Evolutionary conservation across 345 rosid genomes (phyloP).

Genomic region (Pelargonium nanum): DNA sequence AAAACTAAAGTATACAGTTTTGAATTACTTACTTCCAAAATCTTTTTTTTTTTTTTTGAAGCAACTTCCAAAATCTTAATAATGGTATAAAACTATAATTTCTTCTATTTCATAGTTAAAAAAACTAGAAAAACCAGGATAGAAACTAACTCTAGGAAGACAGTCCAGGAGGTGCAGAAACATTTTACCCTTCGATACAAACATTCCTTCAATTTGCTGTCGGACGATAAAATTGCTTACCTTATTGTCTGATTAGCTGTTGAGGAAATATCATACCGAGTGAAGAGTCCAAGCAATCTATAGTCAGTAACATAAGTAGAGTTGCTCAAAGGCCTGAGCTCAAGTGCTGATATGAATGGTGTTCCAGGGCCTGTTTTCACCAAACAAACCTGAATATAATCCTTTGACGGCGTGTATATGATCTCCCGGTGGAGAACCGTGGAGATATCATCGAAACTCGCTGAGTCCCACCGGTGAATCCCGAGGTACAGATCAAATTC

Average conservation of each 20-base stretch:
- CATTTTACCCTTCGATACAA: no score
- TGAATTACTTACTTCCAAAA: no score
- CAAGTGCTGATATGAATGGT: constrained; percentile 33
- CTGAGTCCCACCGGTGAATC: constrained; percentile 17
- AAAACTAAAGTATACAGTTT: no score
- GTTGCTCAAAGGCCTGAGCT: constrained; percentile 22
- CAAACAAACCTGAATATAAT: constrained; percentile 22
- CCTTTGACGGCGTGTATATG: constrained; percentile 9
- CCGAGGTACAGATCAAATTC: constrained; percentile 38
- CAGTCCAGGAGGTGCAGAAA: no score
- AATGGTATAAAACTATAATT: no score
- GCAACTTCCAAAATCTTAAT: no score
- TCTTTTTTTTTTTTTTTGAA: no score
- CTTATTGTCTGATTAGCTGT: background rate
- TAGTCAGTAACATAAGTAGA: constrained; percentile 8
- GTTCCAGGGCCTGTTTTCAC: constrained; percentile 21
- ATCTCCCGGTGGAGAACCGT: constrained; percentile 15
- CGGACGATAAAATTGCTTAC: no score
- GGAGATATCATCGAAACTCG: constrained; percentile 9
- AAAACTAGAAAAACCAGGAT: no score
- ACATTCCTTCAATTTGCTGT: no score
- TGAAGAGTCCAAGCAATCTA: background rate
- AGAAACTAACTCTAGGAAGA: no score
- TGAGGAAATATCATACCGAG: constrained; percentile 10
- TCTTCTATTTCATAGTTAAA: no score